Evolutionary conservation across 768 basidiomycete species (phyloP), one percentile per base, ranked within the genome.

Genomic region (Termitomyces sp.): DNA sequence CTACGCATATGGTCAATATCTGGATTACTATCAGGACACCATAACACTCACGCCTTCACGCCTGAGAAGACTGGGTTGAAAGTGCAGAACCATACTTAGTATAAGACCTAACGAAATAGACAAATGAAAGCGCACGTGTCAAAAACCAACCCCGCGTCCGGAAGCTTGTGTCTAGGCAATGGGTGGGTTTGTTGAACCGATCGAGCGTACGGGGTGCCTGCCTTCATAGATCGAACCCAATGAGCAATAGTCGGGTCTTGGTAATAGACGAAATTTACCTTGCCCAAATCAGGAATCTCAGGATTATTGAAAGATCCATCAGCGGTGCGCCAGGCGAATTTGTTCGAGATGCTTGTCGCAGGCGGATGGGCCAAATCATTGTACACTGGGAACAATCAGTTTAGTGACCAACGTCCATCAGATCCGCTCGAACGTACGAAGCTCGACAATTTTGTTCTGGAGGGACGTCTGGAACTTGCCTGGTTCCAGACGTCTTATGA

Each of bases 291-390:
- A 2, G 91, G 91, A 35, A 75, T 65, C 51, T 77, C 74, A 42
- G 84, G 74, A 62, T 92, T 94, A 71, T 95, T 94, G 65, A 72
- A 70, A 3, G 84, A 82, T 7, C 93, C 93, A 67, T 94, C 92
- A 3, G 89, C 86, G 0, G 79, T 66, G 32, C 93, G 83, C 75
- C 80, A 92, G 1, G 83, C 77, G 58, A 83, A 85, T 48, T 81
- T 60, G 23, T 77, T 72, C 16, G 89, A 84, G 35, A 91, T 68
- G 58, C 75, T 83, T 1, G 91, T 89, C 7, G 83, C 73, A 7
- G 91, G 79, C 3, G 92, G 92, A 66, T 94, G 92, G 0, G 83
- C 69, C 15, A 96, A 79, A 67, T 94, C 93, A 58, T 87, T 82
- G 67, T 91, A 93, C 54, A 91, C 89, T 91, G 20, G 15, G 22